phyloP scores from a whole-genome alignment of 2,329 filamentous ascomycete species.

The Sporothrix sp. region DNA sequence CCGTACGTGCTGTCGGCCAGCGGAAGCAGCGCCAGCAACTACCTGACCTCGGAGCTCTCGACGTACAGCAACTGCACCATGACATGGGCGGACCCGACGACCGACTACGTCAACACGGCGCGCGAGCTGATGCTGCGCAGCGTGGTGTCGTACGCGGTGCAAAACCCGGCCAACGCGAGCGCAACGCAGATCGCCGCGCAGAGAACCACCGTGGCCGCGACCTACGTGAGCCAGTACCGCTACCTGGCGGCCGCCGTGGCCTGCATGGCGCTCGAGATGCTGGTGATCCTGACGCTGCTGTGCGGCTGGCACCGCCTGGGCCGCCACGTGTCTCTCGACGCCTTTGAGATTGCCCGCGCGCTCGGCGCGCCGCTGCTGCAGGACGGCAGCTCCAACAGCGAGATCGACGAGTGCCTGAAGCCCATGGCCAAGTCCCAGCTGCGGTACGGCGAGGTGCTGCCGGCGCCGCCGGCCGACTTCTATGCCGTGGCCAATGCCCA shows the following conservation, averaged over 20 bases:
- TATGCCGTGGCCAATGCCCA: background rate
- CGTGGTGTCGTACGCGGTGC: background rate
- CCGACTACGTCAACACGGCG: conserved; percentile 5
- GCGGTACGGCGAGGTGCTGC: background rate
- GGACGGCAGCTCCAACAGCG: conserved; percentile 4
- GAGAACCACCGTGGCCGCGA: background rate
- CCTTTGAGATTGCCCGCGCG: conserved; percentile 8
- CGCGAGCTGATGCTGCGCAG: conserved; percentile 11
- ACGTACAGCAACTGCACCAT: conserved; percentile 9
- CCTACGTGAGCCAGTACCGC: conserved; percentile 1
- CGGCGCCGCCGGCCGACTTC: background rate
- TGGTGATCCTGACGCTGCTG: background rate
- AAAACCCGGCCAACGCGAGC: background rate
- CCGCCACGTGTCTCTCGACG: conserved; percentile 1
- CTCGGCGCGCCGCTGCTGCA: conserved; percentile 5
- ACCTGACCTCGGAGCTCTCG: background rate
- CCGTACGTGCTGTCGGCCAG: background rate
- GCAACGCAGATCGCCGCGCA: background rate
- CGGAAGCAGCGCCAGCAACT: conserved; percentile 2
- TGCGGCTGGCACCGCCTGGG: background rate
- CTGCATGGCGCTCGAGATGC: conserved; percentile 2
- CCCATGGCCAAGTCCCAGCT: background rate
- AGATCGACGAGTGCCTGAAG: background rate
- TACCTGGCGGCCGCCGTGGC: conserved; percentile 1
- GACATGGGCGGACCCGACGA: conserved; percentile 7